These are phyloP conservation scores for Fusarium phyllophilum DNA, from an alignment of 2,329 filamentous ascomycete species.

Conservation along the genomic window DNA sequence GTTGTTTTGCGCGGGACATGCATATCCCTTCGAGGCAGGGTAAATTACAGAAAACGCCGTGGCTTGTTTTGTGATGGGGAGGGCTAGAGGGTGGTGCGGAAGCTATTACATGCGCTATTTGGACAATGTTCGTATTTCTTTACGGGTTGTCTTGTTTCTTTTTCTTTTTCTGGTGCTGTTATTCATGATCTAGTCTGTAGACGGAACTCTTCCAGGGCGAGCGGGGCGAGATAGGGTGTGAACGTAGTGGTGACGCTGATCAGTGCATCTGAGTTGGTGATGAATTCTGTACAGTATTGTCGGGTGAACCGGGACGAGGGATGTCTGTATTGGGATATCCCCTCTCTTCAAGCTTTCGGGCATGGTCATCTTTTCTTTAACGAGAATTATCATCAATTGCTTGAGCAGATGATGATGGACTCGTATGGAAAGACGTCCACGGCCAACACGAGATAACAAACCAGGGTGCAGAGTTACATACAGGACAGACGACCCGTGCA, in stretches of 20 bases:
- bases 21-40: constrained; percentile 2
- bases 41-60: constrained; percentile 12
- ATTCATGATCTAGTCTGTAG: neutral
- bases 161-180: neutral
- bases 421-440: neutral
- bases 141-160: neutral
- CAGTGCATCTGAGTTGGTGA: neutral
- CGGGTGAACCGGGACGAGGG: constrained; percentile 17
- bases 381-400: neutral
- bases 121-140: constrained; percentile 17
- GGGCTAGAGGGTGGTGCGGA: constrained; percentile 14
- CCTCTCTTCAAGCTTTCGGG: neutral
- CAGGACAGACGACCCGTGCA: neutral
- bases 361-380: neutral
- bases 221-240: constrained; percentile 7
- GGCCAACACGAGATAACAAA: constrained; percentile 1
- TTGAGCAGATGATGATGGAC: neutral
- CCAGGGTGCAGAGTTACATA: neutral
- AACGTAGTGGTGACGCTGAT: constrained; percentile 4
- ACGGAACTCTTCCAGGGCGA: neutral
- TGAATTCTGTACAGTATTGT: constrained; percentile 15
- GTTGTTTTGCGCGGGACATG: constrained; percentile 4
- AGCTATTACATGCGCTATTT: neutral
- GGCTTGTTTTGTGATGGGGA: constrained; percentile 1
- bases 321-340: neutral